Evolutionary conservation across 257 asterid species (phyloP), one percentile per base, ranked within the genome.

Genomic region (Plantago elongata): DNA sequence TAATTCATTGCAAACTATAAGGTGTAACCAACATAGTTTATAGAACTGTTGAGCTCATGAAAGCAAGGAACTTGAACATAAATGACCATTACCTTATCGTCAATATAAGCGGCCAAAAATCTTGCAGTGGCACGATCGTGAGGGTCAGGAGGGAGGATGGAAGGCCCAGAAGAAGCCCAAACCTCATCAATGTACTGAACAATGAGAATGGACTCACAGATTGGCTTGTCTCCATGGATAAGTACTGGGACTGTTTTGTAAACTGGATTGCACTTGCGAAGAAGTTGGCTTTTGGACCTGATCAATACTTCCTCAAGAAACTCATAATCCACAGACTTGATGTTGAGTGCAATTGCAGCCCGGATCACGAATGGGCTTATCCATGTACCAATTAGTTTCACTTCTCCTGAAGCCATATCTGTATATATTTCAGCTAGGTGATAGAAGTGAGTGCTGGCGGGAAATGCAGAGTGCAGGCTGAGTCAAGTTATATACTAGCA

Each of bases 161-260:
- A 10, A 2, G 57, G 72, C 7, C 63, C 72, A n/a, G 40, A 34
- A 34, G 29, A 13, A 63, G 63, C 38, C 82, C 82, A 72, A 38
- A 15, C 63, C 10, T 73, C 74, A 42, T 77, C 82, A 55, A 77
- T 70, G 45, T 77, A 77, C 13, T 77, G 61, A 38, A 73, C 74
- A 45, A 77, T 77, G 10, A 73, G 17, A 13, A 66, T 60, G 2
- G 82, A 73, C 54, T 77, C 77, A 43, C 61, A 52, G 10, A 70
- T 49, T 5, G 69, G 63, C 1, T 54, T 69, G 11, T 45, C 74
- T 3, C 63, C 76, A 65, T 73, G 74, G 10, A 77, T 42, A 10
- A 77, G 38, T 42, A 77, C 77, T 9, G 79, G 82, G 16, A 77
- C 49, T 70, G 70, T 77, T 69, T 73, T 70, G 76, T 61, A 43